Evolutionary conservation across 1,139 yeast genomes (phyloP), one percentile per base, ranked within the genome.

Genomic region (Diutina pseudorugosa): DNA sequence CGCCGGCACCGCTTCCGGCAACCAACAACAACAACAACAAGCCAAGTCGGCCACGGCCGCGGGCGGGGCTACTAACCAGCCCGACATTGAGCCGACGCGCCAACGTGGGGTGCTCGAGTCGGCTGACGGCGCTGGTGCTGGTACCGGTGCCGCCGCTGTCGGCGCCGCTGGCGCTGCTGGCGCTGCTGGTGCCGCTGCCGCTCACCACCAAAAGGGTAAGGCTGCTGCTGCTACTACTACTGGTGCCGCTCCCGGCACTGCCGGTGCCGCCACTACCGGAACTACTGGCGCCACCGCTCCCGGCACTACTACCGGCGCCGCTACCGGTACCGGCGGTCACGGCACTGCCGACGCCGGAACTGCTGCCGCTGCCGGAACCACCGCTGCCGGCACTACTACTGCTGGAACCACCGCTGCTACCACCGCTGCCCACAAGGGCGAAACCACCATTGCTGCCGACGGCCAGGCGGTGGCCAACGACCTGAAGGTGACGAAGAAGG

Each of bases 311-410:
- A 8, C 30, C 3, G 33, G 19, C 3, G 33, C 36, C 25, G 36
- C 48, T 12, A 36, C 14, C n/a, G 33, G 33, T 23, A 20, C 49
- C 14, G 48, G 19, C n/a, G 48, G n/a, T 4, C 21, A 30, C 27
- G 48, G 20, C 25, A 36, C 23, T 27, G 21, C 49, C 27, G 49
- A 36, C n/a, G 47, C 33, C 12, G 47, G 33, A 55, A 27, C 59
- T 33, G 18, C 45, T n/a, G 20, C 16, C 19, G 14, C 42, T 40
- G 19, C 20, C 14, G 36, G 36, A 11, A 14, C 36, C 11, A 14
- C 36, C 11, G 40, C n/a, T 23, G 25, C 25, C 25, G 25, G 25
- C 25, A 23, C 25, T 23, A 7, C 20, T 23, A 19, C 30, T n/a
- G 47, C 33, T 12, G 33, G 47, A 8, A 30, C 48, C 21, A 40